Base-by-base conservation (phyloP, 208 protist genomes). In the Leishmania aethiopica region DNA sequence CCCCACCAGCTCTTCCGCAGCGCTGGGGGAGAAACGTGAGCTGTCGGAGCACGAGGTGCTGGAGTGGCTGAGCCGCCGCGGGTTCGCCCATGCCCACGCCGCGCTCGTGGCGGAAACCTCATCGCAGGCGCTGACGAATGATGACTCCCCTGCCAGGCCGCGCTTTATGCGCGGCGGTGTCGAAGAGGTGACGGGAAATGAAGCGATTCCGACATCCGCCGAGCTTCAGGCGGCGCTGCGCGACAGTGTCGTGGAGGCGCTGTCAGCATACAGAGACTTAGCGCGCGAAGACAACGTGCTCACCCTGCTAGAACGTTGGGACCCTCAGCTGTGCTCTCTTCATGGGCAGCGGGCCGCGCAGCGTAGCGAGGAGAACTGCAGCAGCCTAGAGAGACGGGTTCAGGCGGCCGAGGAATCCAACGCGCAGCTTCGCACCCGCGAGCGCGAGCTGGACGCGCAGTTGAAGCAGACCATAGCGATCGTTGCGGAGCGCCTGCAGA, bases 401-500 rank as follows among this genome's bases (percentile, higher is more conserved):
- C 77, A 25, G 28, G 57, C 78, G 11, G 62, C 82, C 8, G 66
- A 85, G 51, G 72, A 82, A 22, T 78, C 47, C 45, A 71, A 73
- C 47, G 75, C 60, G 57, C 80, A 49, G 47, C 62, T 84, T 19
- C 82, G 86, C 62, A 73, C 67, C 32, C 77, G 78, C 71, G 88
- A 69, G 67, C 81, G 71, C 35, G 76, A 77, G 86, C 55, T 82
- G 73, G 78, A 92, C 49, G 70, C 75, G 49, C 82, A 90, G 49
- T 67, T 90, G 17, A 69, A 76, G 62, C 70, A 78, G 59, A 76
- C 80, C 1, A 80, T 91, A 45, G 74, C 76, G 13, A 70, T 92
- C 40, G 83, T 96, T 37, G 82, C 90, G 1, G 87, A 93, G 42
- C 74, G 78, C 32, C 77, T 96, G 35, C 88, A 90, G 28, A 85